phyloP scores from a whole-genome alignment of 2,329 filamentous ascomycete genomes.

The Cordyceps cateniannulata region DNA sequence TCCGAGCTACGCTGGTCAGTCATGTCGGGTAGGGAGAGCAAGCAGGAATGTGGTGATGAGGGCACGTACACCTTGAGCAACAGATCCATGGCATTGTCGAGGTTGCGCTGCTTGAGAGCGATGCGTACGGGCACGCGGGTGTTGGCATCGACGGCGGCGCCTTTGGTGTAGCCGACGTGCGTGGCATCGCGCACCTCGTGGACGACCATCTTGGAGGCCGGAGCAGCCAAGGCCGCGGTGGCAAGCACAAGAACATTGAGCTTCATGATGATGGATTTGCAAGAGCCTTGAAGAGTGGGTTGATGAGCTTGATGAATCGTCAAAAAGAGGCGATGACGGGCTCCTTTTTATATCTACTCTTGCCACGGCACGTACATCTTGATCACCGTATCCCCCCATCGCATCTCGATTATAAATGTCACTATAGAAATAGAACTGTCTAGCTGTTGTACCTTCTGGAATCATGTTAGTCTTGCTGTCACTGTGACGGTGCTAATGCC shows the following conservation, averaged over 20 bases:
- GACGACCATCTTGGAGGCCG: not conserved
- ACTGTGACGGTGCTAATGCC: not conserved
- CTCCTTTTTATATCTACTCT: not conserved
- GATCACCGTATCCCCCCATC: not conserved
- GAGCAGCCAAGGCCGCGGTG: not conserved
- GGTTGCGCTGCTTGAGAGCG: constrained; percentile 10
- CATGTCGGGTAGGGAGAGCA: too few species aligned
- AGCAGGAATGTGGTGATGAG: too few species aligned
- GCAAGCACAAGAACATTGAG: not conserved
- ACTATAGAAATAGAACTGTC: too few species aligned
- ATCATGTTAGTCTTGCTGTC: not conserved
- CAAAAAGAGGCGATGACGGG: not conserved
- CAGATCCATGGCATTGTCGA: constrained; percentile 9
- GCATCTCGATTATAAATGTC: not conserved
- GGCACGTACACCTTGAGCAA: constrained; percentile 3
- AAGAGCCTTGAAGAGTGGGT: not conserved
- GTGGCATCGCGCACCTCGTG: not conserved
- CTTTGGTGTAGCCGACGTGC: not conserved
- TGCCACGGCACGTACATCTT: not conserved
- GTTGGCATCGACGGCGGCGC: not conserved
- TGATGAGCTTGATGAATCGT: not conserved
- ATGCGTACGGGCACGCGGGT: constrained; percentile 6
- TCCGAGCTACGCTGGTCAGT: not conserved
- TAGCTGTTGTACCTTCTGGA: not conserved
- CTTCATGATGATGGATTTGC: not conserved